Evolutionary conservation across 1,139 yeast species (phyloP), one percentile per base, ranked within the genome.

Genomic region (Kodamaea fungicola): DNA sequence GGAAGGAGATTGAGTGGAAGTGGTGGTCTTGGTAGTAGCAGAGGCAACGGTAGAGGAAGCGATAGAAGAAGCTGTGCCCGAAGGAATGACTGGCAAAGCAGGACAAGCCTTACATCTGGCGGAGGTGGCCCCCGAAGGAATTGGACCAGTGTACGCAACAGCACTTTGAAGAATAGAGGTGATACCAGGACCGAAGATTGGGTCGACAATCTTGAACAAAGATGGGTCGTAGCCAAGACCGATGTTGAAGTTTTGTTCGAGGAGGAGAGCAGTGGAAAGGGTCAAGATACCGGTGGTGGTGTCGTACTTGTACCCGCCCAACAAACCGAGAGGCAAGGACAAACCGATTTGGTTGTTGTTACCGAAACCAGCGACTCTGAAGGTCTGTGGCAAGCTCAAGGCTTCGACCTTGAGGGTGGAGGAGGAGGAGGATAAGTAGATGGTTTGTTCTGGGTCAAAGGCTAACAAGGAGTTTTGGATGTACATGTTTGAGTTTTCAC

Each of bases 321-420:
- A 41, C 32, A 59, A 43, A 22, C 30, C 30, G 32, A 34, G 29
- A 23, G 31, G 23, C 12, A 47, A 36, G 38, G 45, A 47, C 24
- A 59, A 35, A 30, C 61, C 59, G 36, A 61, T 50, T n/a, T 46
- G 40, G 35, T 59, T 62, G 8, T 60, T 60, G 37, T 47, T 45
- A 34, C 67, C 67, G 41, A 53, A 62, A n/a, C 65, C 66, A 13
- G 49, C 50, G 33, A 62, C 61, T 5, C 40, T 46, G 45, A 47
- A 55, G 7, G 59, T 49, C 34, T 48, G 57, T 6, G 46, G 23
- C 8, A 49, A 39, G 32, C 52, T 42, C 32, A 55, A 31, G 12
- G 47, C 49, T 16, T 37, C 39, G 22, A 49, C 47, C 33, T 36
- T 38, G 8, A 52, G 12, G 8, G 38, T 25, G 8, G 55, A 45